phyloP scores from a whole-genome alignment of 257 asterid genomes.

The Primulina tabacum region DNA sequence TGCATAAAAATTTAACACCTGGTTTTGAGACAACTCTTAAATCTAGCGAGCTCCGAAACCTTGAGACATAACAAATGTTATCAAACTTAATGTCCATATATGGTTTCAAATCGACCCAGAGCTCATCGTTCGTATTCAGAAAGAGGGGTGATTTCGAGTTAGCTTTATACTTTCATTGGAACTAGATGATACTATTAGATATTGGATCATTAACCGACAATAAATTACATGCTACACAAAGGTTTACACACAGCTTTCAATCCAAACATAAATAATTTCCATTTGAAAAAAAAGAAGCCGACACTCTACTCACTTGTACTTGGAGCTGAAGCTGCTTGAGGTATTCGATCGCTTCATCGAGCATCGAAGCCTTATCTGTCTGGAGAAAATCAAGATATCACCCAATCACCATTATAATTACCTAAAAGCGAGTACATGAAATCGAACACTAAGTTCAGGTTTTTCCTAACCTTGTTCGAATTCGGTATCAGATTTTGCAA shows the following conservation, averaged over 20 bases:
- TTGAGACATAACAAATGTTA: background rate
- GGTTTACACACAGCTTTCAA: background rate
- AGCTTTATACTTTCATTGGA: background rate
- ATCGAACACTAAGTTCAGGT: background rate
- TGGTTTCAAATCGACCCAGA: background rate
- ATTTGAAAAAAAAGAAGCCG: background rate
- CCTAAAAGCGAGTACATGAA: background rate
- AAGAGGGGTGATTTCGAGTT: background rate
- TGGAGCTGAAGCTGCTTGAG: constrained; percentile 88
- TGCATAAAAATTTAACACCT: too few relatives aligned
- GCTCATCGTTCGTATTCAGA: background rate
- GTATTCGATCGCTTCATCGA: constrained; percentile 80
- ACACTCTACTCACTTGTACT: constrained; percentile 55
- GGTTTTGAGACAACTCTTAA: background rate
- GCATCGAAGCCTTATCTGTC: constrained; percentile 96
- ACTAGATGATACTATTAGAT: background rate
- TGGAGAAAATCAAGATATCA: constrained; percentile 25
- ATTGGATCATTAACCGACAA: too few relatives aligned
- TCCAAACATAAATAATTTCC: background rate
- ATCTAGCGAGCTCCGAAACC: background rate
- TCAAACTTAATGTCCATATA: background rate
- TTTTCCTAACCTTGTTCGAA: constrained; percentile 59
- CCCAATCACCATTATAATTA: background rate
- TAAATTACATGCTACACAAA: too few relatives aligned
- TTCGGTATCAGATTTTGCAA: constrained; percentile 75